Evolutionary conservation across 371 early-diverging fungal species (phyloP).

Genomic region (Rozella allomycis): DNA sequence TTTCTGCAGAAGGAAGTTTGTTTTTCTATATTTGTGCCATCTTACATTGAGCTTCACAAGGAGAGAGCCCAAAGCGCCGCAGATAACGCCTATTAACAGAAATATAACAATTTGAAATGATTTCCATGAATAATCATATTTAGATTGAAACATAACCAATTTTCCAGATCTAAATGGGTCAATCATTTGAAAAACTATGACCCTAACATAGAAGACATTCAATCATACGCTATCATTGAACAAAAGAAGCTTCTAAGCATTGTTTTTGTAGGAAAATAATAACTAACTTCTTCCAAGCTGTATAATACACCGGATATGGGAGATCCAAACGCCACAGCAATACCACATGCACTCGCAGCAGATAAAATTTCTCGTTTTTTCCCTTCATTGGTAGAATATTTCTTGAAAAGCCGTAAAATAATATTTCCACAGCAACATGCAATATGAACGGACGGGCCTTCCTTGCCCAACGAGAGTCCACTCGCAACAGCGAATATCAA

Average conservation of each 20-base stretch:
- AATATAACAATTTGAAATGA: constrained; percentile 64
- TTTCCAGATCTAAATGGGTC: constrained; percentile 2
- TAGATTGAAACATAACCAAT: constrained; percentile 74
- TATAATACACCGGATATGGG: constrained; percentile 91
- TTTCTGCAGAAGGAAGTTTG: background rate
- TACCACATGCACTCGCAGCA: constrained; percentile 81
- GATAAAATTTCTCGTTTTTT: constrained; percentile 76
- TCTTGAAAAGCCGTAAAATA: constrained; percentile 52
- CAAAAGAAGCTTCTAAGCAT: constrained; percentile 87
- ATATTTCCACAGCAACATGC: constrained; percentile 77
- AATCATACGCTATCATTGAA: constrained; percentile 70
- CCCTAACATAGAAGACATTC: too few relatives aligned
- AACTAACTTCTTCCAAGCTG: constrained; percentile 38
- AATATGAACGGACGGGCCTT: constrained; percentile 87
- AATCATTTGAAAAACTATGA: constrained; percentile 50
- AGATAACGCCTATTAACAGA: constrained; percentile 62
- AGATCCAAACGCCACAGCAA: constrained; percentile 84
- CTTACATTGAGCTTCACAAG: constrained; percentile 1
- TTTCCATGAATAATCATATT: constrained; percentile 69
- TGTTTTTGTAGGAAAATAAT: constrained; percentile 72
- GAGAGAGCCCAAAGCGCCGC: constrained; percentile 17
- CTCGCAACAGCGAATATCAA: constrained; percentile 62
- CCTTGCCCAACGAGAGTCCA: constrained; percentile 73
- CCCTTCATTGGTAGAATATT: constrained; percentile 43
- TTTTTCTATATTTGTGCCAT: too few relatives aligned